Base-by-base conservation (phyloP, 495 filamentous ascomycete genomes). In the Penicillium malachiteum region DNA sequence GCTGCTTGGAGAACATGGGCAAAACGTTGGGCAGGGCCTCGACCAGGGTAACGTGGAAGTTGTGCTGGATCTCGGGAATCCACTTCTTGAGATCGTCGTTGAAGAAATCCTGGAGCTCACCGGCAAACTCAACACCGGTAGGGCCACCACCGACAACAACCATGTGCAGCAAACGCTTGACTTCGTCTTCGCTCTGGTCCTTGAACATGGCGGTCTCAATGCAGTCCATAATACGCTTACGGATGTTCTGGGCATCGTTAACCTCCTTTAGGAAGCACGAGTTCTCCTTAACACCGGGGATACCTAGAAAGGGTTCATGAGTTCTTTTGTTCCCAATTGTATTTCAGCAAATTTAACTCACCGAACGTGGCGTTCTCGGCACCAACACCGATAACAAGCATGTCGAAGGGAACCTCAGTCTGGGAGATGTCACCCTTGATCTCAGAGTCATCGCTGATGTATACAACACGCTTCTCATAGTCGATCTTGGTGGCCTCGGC, bases 181-280 rank as follows among this genome's bases (percentile, higher is more conserved):
- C 77, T 75, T 99, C 94, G 59, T 96, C 90, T 7, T 79, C 78
- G n/a, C 82, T 80, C 76, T 97, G 95, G 64, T 92, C 92, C 84
- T 97, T 97, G 87, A 99, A 97, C 68, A 88, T 91, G 40, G 94
- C 93, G 11, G 92, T 97, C 78, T 99, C 94, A 57, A 96, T 89
- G 69, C 95, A 97, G 79, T 99, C 95, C 94, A 99, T 97, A 78
- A 99, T 95, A 72, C 90, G 89, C 78, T 91, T 96, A 64, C 94
- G 91, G 66, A 99, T 97, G 60, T 85, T 81, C 72, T 97, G 93
- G 34, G 94, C 93, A 71, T 99, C 94, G 55, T 79, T 83, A 59
- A 99, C 95, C 76, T 99, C 94, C 82, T 97, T 97, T 65, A 99
- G 76, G 83, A 99, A 99, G 81, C 91, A 96, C 57, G 89, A 91